A percentile compares a stretch with the other conserved stretches of the same genome.
These are phyloP conservation scores for Rubia balearica DNA, from an alignment of 305 asterid genomes.

Conservation along the genomic window DNA sequence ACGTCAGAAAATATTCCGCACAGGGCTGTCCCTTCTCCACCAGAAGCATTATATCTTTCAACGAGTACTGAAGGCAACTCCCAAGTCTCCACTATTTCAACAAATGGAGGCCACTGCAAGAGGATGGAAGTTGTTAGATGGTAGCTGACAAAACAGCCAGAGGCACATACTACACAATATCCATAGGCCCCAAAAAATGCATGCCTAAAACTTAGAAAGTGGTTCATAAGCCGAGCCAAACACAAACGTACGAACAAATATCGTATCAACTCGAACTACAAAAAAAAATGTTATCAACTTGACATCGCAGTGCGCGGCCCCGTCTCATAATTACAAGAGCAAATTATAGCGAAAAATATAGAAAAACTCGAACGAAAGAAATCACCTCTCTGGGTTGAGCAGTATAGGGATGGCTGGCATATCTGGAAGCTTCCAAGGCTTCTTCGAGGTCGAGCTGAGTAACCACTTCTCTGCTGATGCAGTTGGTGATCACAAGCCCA, in stretches of 20 bases:
- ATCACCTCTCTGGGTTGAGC: conserved; percentile 92
- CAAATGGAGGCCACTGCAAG: conserved; percentile 91
- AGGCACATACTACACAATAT: not conserved
- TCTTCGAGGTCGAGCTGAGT: conserved; percentile 87
- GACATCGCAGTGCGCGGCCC: not conserved
- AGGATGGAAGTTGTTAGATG: conserved; percentile 14
- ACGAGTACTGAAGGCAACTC: conserved; percentile 88
- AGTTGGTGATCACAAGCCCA: conserved; percentile 78
- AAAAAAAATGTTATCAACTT: no score
- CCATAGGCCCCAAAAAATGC: no score
- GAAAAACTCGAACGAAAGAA: not conserved
- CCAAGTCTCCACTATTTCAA: conserved; percentile 91
- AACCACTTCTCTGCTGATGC: conserved; percentile 64
- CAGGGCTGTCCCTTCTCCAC: conserved; percentile 96
- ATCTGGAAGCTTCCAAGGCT: conserved; percentile 89
- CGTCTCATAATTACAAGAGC: not conserved
- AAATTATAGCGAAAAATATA: not conserved
- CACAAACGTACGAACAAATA: not conserved
- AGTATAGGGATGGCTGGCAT: conserved; percentile 85
- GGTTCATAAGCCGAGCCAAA: not conserved
- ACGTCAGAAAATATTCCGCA: conserved; percentile 97
- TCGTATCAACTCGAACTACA: not conserved
- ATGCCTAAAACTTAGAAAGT: not conserved
- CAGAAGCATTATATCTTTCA: conserved; percentile 85
- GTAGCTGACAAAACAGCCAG: not conserved